These are phyloP conservation scores for Suillus ampliporus DNA, from an alignment of 768 basidiomycete genomes.

Conservation along the genomic window DNA sequence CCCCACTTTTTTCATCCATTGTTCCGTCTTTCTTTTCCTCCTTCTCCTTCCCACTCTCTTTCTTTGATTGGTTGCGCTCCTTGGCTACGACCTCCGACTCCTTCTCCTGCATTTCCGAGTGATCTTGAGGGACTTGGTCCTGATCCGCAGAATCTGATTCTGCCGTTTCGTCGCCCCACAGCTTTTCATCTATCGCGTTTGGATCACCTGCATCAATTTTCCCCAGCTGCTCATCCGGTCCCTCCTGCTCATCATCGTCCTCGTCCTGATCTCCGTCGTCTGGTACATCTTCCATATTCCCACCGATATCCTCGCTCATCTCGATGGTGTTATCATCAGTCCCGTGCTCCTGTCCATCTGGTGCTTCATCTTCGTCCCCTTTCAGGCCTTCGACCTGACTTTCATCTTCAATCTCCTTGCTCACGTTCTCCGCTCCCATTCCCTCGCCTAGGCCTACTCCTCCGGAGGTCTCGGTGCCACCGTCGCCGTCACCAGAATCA, in stretches of 20 bases:
- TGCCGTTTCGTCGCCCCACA: slow-evolving; percentile 89
- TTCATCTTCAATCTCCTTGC: slow-evolving; percentile 95
- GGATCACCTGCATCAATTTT: slow-evolving; percentile 86
- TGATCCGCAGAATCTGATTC: slow-evolving; percentile 55
- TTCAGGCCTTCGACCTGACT: slow-evolving; percentile 94
- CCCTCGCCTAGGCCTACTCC: slow-evolving; percentile 93
- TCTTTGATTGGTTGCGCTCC: slow-evolving; percentile 55
- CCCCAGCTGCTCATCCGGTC: slow-evolving; percentile 84
- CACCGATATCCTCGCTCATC: slow-evolving; percentile 91
- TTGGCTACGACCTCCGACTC: slow-evolving; percentile 81
- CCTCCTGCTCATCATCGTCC: slow-evolving; percentile 59
- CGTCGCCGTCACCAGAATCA: slow-evolving; percentile 54
- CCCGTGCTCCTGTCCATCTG: slow-evolving; percentile 42
- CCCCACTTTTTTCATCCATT: slow-evolving; percentile 31
- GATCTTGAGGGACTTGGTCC: slow-evolving; percentile 66
- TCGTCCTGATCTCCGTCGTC: slow-evolving; percentile 59
- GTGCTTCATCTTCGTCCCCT: slow-evolving; percentile 58
- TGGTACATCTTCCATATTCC: slow-evolving; percentile 82
- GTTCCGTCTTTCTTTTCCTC: slow-evolving; percentile 35
- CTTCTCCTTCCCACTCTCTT: slow-evolving; percentile 40
- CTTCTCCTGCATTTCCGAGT: slow-evolving; percentile 50
- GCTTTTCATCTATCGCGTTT: slow-evolving; percentile 89
- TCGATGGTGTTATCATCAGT: slow-evolving; percentile 81
- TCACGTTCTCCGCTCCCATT: slow-evolving; percentile 82
- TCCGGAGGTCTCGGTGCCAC: slow-evolving; percentile 53